Conservation (phyloP, 441 rosid species). For the Codiaeum variegatum region DNA sequence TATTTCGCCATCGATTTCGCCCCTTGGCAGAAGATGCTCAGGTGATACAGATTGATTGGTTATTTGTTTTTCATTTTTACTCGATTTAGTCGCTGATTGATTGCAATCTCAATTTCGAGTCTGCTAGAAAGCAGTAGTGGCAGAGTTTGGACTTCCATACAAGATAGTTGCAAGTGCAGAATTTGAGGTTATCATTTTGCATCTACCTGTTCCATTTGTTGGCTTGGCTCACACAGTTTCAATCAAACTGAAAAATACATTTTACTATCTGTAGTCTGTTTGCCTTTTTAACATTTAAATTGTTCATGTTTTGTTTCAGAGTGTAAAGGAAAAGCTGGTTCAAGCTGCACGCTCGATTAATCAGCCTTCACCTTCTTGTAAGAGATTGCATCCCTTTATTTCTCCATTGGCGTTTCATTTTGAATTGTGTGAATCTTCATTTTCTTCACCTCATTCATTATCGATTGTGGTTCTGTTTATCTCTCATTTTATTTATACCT, state of each 20-base stretch:
- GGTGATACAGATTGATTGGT: conserved; percentile 33
- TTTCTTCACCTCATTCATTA: not conserved
- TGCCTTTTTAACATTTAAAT: not conserved
- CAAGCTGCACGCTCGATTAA: conserved; percentile 71
- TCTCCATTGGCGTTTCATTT: not conserved
- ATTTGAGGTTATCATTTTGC: conserved; percentile 53
- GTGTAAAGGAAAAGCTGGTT: conserved; percentile 56
- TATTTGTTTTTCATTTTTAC: not conserved
- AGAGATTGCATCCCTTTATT: conserved; percentile 16
- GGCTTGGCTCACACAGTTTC: not conserved
- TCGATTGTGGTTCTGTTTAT: not conserved
- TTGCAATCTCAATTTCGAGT: conserved; percentile 10
- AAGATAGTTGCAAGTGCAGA: conserved; percentile 64
- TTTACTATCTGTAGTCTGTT: not conserved
- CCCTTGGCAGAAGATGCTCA: conserved; percentile 39
- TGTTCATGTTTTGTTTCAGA: conserved; percentile 34
- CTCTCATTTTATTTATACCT: not conserved
- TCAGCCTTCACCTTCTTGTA: conserved; percentile 44
- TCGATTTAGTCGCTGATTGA: conserved; percentile 12
- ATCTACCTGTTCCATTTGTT: not conserved
- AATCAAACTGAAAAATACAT: not conserved
- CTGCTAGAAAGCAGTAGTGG: conserved; percentile 52
- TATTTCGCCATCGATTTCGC: conserved; percentile 65
- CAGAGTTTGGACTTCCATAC: conserved; percentile 69
- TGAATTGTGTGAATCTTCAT: not conserved